Evolutionary conservation across 306 rosid genomes (phyloP), one percentile per base, ranked within the genome.

Genomic region (Macrotyloma uniflorum): DNA sequence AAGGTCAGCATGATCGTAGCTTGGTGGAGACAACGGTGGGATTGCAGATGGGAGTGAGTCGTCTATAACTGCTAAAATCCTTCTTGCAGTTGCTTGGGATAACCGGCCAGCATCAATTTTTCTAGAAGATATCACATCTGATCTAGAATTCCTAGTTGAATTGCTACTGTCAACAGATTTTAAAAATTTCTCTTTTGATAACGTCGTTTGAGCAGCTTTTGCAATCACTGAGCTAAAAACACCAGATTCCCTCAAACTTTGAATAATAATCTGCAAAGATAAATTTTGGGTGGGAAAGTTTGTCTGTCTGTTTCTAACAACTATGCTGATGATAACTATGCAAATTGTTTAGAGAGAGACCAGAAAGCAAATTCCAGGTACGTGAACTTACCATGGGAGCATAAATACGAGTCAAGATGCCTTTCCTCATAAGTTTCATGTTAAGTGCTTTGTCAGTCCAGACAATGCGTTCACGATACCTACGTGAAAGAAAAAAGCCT

Each of bases 401-500:
- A 84, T 90, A 84, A 69, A 94, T 87, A 80, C 97, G 97, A 70
- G 97, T 83, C 82, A 94, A 83, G 79, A 94, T 83, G 73, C 98
- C 98, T 83, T 89, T 94, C 87, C 88, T 90, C 83, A 89, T 23
- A 64, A 94, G 94, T 80, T 88, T 94, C 84, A 83, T 70, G 83
- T 81, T 92, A 54, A 92, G 83, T 30, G 82, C 24, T 80, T 75
- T 84, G 81, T 92, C 91, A 9, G 96, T 84, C 98, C 98, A 94
- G 70, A 92, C 98, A 83, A 94, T 82, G 54, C 80, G 94, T 74
- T 94, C 98, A 3, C 85, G 93, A 64, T 94, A 94, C 98, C 98
- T 94, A 78, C 74, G 84, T 61, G 78, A 83, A 77, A 69, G 42
- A 47, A 55, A 47, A 55, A 58, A 20, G 66, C 32, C 28, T 50